These are phyloP conservation scores for Ottelia alismoides DNA, from an alignment of 106 monocot species.

Conservation along the genomic window DNA sequence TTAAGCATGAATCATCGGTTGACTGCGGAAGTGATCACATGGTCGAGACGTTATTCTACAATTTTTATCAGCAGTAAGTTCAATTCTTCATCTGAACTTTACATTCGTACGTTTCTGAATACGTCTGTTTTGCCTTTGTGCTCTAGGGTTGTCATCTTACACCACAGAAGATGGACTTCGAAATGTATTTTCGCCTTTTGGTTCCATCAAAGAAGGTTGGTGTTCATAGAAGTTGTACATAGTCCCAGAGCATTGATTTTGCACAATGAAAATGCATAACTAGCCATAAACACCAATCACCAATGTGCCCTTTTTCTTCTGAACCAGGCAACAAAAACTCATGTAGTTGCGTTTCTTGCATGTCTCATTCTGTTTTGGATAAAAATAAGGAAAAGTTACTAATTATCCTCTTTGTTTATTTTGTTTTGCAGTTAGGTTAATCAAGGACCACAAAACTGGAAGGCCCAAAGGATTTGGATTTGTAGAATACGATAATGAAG, in stretches of 20 bases:
- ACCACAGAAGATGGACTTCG: conserved; percentile 20
- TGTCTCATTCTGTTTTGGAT: too few relatives aligned
- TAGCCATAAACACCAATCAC: too few relatives aligned
- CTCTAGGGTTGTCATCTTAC: conserved; percentile 25
- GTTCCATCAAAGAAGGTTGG: conserved; percentile 26
- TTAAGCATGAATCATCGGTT: too few relatives aligned
- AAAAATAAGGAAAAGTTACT: too few relatives aligned
- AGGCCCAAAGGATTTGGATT: conserved; percentile 36
- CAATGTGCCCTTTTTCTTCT: too few relatives aligned
- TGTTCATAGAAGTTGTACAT: too few relatives aligned
- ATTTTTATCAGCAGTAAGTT: conserved; percentile 25
- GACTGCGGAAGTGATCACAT: too few relatives aligned
- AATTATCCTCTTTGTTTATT: too few relatives aligned
- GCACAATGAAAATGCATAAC: too few relatives aligned
- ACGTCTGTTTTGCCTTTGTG: neutral
- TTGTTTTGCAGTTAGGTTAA: conserved; percentile 19
- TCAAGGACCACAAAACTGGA: conserved; percentile 17
- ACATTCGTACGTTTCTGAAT: neutral
- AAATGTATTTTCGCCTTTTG: conserved; percentile 17
- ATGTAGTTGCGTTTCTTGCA: too few relatives aligned
- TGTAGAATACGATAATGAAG: conserved; percentile 17
- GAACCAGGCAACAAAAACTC: too few relatives aligned
- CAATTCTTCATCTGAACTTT: neutral
- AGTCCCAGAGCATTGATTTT: too few relatives aligned
- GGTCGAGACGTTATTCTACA: conserved; percentile 2